Conservation (phyloP, 1,284 basidiomycete species). For the Naganishia liquefaciens region DNA sequence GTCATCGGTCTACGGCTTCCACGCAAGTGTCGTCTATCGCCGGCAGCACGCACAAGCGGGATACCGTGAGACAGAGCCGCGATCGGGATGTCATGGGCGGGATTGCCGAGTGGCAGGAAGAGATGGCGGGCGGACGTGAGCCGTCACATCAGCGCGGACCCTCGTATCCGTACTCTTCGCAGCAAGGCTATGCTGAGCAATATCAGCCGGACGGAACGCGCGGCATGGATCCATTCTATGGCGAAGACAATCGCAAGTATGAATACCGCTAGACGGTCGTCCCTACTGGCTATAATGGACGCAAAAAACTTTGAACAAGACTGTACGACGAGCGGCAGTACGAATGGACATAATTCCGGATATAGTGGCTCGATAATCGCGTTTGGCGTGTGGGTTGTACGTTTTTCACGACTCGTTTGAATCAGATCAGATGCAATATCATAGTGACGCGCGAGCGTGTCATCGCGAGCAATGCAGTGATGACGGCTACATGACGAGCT, state of each 20-base stretch:
- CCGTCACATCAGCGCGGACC: not conserved
- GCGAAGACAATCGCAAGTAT: not conserved
- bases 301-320: not conserved
- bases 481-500: not conserved
- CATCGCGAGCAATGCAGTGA: not conserved
- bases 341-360: not conserved
- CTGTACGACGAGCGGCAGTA: not conserved
- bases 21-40: conserved; percentile 7
- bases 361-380: conserved; percentile 1
- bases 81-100: conserved; percentile 24
- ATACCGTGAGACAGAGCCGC: conserved; percentile 20
- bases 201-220: conserved; percentile 3
- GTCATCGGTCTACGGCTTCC: conserved; percentile 22
- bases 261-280: not conserved
- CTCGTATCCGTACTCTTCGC: conserved; percentile 11
- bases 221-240: conserved; percentile 1
- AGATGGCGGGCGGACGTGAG: conserved; percentile 1
- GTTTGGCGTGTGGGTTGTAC: not conserved
- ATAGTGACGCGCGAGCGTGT: not conserved
- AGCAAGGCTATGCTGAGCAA: not conserved
- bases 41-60: conserved; percentile 6
- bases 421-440: conserved; percentile 3
- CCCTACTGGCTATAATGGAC: not conserved
- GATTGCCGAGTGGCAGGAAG: conserved; percentile 23
- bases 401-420: not conserved